A percentile compares a stretch with the other conserved stretches of the same genome.
These are phyloP conservation scores for Pterulicium gracile DNA, from an alignment of 1,284 basidiomycete genomes.

Conservation along the genomic window DNA sequence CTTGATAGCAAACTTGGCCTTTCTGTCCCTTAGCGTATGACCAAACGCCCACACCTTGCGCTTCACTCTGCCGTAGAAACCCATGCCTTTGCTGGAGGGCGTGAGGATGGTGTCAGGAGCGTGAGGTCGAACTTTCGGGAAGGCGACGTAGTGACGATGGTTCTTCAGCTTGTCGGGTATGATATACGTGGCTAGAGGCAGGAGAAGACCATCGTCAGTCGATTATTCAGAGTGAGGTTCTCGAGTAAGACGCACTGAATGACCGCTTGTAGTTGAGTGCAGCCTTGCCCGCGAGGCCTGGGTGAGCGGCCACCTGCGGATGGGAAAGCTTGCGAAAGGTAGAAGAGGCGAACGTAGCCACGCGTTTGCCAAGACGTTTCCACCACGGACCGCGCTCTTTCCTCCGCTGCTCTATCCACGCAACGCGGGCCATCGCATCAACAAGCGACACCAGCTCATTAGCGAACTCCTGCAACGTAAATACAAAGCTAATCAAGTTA, in stretches of 20 bases:
- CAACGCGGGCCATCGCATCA: conserved; percentile 72
- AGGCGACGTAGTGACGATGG: conserved; percentile 40
- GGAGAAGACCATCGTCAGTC: too few relatives aligned
- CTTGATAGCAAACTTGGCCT: conserved; percentile 85
- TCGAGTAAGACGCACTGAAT: conserved; percentile 27
- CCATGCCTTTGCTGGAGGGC: conserved; percentile 49
- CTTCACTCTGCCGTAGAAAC: conserved; percentile 47
- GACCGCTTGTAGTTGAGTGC: too few relatives aligned
- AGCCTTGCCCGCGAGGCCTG: too few relatives aligned
- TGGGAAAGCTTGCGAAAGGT: not conserved
- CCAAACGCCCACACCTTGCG: conserved; percentile 72
- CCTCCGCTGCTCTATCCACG: conserved; percentile 44
- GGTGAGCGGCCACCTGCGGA: too few relatives aligned
- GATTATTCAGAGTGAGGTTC: too few relatives aligned
- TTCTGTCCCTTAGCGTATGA: conserved; percentile 58
- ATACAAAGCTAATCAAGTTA: conserved; percentile 61
- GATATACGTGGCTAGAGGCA: conserved; percentile 51
- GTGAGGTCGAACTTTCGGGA: conserved; percentile 76
- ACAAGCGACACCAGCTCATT: conserved; percentile 72
- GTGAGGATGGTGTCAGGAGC: conserved; percentile 80
- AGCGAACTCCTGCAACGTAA: conserved; percentile 88
- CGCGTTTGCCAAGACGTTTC: not conserved
- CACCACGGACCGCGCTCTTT: conserved; percentile 25
- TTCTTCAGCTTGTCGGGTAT: conserved; percentile 44
- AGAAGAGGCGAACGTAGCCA: too few relatives aligned